A percentile compares a stretch with the other conserved stretches of the same genome.
These are phyloP conservation scores for Stephania yunnanensis DNA, from an alignment of 164 flowering plant genomes.

Conservation along the genomic window DNA sequence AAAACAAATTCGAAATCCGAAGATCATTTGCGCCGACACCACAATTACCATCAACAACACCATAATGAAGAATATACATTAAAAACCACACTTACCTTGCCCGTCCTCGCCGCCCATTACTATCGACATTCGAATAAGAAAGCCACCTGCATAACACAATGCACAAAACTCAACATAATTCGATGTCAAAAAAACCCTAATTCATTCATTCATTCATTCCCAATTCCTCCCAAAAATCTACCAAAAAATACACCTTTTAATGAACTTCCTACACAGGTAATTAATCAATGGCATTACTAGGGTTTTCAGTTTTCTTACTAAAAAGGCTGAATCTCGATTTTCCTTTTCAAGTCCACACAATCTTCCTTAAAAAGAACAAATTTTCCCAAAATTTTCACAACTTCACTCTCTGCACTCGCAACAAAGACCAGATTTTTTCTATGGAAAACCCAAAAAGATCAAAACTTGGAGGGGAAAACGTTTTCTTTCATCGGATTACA, in stretches of 20 bases:
- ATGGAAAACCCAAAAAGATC: not conserved
- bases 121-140: not conserved
- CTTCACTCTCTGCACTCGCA: not conserved
- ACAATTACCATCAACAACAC: not conserved
- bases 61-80: not conserved
- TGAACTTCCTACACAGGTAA: no score
- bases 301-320: no score
- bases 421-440: not conserved
- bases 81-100: constrained; percentile 21
- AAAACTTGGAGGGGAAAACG: not conserved
- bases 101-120: constrained; percentile 25
- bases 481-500: not conserved
- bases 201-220: no score
- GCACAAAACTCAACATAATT: not conserved
- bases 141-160: not conserved
- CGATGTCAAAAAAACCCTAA: not conserved
- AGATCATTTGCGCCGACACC: not conserved
- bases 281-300: no score
- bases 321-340: not conserved
- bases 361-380: not conserved
- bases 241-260: no score
- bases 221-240: no score
- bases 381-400: not conserved
- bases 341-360: not conserved
- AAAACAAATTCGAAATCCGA: not conserved